phyloP scores from a whole-genome alignment of 768 basidiomycete genomes.

The Lentinula edodes region DNA sequence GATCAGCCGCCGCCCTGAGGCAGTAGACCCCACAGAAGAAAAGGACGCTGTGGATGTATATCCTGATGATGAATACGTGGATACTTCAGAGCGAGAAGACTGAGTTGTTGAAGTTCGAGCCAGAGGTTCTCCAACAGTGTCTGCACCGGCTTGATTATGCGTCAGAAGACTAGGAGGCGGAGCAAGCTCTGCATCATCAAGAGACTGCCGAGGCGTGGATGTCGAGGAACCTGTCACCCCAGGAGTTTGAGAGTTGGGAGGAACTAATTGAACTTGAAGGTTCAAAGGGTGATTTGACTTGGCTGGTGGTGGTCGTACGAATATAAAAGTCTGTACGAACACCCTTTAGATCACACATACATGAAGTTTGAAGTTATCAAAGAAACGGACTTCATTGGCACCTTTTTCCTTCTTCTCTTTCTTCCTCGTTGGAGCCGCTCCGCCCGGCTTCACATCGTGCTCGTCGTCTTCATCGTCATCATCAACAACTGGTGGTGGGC shows the following conservation, averaged over 20 bases:
- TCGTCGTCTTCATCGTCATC: conserved; percentile 7
- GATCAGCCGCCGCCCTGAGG: conserved; percentile 61
- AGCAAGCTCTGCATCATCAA: conserved; percentile 32
- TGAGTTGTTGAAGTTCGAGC: conserved; percentile 10
- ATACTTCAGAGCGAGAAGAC: conserved; percentile 22
- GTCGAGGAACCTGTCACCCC: conserved; percentile 29
- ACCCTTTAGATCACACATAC: neutral
- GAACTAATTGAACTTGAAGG: conserved; percentile 88
- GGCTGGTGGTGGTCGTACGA: conserved; percentile 86
- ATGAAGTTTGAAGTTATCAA: neutral
- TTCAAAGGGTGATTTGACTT: conserved; percentile 84
- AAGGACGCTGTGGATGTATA: conserved; percentile 47
- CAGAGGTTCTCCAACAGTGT: conserved; percentile 7
- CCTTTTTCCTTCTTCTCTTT: conserved; percentile 10
- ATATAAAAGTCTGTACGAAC: conserved; percentile 69
- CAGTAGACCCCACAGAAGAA: conserved; percentile 31
- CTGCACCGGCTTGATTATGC: neutral
- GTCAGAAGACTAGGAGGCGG: conserved; percentile 15
- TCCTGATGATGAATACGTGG: conserved; percentile 42
- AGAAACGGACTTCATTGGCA: conserved; percentile 8
- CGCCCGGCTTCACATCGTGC: neutral
- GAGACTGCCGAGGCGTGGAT: conserved; percentile 22
- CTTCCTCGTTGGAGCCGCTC: neutral
- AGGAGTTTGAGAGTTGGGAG: conserved; percentile 48
- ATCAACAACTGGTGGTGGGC: conserved; percentile 5